phyloP scores from a whole-genome alignment of 305 asterid species.

The Rubia occidens region DNA sequence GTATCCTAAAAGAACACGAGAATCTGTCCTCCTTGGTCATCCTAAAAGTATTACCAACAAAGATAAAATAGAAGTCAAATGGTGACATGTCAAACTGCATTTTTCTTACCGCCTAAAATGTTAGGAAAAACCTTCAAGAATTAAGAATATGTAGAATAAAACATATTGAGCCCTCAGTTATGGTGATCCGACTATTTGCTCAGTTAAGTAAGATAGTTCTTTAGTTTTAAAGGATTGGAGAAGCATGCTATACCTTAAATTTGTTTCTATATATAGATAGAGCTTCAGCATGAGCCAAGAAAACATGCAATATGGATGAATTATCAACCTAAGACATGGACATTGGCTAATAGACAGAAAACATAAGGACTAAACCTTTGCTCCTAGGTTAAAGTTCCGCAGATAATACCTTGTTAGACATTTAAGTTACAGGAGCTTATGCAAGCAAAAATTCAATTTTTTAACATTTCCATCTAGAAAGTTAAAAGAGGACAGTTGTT shows the following conservation, averaged over 20 bases:
- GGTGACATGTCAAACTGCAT: background rate
- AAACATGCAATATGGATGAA: slow-evolving; percentile 3
- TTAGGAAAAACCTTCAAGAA: background rate
- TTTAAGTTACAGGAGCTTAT: background rate
- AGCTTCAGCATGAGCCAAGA: slow-evolving; percentile 27
- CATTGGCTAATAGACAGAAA: background rate
- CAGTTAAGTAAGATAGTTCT: too few relatives aligned
- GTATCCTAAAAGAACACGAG: slow-evolving; percentile 6
- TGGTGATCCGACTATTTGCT: too few relatives aligned
- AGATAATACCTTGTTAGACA: background rate
- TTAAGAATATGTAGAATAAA: background rate
- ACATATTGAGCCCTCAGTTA: background rate
- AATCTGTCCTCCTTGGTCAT: background rate
- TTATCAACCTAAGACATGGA: background rate
- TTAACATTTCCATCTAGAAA: background rate
- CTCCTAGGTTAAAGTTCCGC: background rate
- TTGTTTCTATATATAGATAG: background rate
- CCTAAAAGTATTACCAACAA: slow-evolving; percentile 23
- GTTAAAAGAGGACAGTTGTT: background rate
- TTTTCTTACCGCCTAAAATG: background rate
- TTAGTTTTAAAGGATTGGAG: too few relatives aligned
- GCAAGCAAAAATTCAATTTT: background rate
- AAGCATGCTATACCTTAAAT: background rate
- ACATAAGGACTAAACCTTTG: background rate
- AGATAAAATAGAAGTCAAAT: background rate